A percentile compares a stretch with the other conserved stretches of the same genome.
phyloP scores from a whole-genome alignment of 306 rosid species.

The Citrullus amarus region DNA sequence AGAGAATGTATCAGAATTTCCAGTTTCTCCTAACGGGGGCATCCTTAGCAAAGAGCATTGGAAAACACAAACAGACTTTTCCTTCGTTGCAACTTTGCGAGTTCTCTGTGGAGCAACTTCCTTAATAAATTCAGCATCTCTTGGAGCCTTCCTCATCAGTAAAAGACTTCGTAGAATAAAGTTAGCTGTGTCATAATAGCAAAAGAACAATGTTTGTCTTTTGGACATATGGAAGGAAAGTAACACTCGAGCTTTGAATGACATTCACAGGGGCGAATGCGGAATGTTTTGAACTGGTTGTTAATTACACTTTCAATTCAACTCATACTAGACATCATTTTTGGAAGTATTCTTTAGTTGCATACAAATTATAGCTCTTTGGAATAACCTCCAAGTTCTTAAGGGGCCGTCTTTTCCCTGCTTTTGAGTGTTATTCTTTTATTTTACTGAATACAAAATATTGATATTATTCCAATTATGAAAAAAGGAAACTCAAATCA shows the following conservation, averaged over 20 bases:
- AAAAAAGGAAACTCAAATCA: background rate
- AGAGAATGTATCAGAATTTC: background rate
- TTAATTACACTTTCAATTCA: background rate
- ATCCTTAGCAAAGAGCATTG: background rate
- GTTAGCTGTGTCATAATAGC: background rate
- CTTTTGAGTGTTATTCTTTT: background rate
- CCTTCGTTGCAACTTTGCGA: background rate
- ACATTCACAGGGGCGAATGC: background rate
- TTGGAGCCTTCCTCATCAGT: background rate
- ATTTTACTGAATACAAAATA: background rate
- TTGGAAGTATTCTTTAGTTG: background rate
- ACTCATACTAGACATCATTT: background rate
- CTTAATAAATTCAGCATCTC: background rate
- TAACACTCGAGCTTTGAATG: background rate
- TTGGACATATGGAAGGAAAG: background rate
- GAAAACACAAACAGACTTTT: background rate
- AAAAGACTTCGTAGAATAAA: background rate
- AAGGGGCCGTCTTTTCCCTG: background rate
- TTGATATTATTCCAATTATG: background rate
- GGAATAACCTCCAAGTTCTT: background rate
- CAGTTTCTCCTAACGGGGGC: background rate
- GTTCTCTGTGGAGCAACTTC: background rate
- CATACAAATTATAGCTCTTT: background rate
- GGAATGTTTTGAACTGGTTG: background rate
- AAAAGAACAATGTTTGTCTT: background rate